phyloP scores from a whole-genome alignment of 176 grass and related monocot genomes.

The Ensete ventricosum region DNA sequence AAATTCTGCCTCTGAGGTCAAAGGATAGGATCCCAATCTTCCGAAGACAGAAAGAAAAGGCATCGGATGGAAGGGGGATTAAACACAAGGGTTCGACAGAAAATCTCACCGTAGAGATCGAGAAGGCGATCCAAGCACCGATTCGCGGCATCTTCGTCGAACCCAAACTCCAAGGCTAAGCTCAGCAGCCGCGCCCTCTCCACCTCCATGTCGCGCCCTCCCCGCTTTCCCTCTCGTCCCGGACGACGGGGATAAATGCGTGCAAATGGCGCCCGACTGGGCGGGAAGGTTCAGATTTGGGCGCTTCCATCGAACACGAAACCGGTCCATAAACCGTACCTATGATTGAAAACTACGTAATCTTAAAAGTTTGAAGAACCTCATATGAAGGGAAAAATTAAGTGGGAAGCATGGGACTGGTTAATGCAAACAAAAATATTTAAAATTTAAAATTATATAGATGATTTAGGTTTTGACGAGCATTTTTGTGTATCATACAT shows the following conservation, averaged over 20 bases:
- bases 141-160: slow-evolving; percentile 18
- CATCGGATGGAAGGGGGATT: background rate
- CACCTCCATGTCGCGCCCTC: slow-evolving; percentile 7
- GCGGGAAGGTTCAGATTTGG: background rate
- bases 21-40: background rate
- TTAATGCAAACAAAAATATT: too few relatives aligned
- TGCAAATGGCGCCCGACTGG: background rate
- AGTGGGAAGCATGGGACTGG: too few relatives aligned
- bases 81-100: background rate
- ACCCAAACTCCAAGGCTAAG: slow-evolving; percentile 21
- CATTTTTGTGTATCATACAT: too few relatives aligned
- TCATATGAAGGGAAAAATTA: too few relatives aligned
- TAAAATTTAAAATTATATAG: too few relatives aligned
- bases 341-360: too few relatives aligned
- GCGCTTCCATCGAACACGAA: background rate
- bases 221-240: background rate
- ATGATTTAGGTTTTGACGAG: too few relatives aligned
- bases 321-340: too few relatives aligned
- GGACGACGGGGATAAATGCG: too few relatives aligned
- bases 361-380: too few relatives aligned
- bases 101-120: slow-evolving; percentile 50
- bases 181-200: slow-evolving; percentile 26
- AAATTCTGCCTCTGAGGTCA: background rate
- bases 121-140: slow-evolving; percentile 27
- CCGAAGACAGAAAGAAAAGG: background rate